Conservation (phyloP, 2,329 filamentous ascomycete genomes). For the Lecanicillium sp. region DNA sequence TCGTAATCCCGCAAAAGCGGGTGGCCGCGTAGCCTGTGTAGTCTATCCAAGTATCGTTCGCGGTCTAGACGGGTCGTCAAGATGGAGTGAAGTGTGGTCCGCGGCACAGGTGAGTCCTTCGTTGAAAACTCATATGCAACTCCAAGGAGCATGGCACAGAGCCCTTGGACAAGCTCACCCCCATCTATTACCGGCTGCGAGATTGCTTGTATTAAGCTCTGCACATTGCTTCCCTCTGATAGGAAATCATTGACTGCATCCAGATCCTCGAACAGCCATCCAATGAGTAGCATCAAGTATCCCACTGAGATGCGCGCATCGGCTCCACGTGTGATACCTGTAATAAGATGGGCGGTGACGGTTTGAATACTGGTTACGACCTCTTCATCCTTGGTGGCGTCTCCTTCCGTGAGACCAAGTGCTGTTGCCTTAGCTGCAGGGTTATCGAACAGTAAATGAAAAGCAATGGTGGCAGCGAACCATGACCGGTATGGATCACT, state of each 20-base stretch:
- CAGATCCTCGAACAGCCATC: slow-evolving; percentile 88
- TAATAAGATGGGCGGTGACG: slow-evolving; percentile 76
- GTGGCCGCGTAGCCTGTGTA: slow-evolving; percentile 69
- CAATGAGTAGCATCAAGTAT: slow-evolving; percentile 80
- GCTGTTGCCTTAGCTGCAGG: slow-evolving; percentile 69
- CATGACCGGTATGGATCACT: slow-evolving; percentile 80
- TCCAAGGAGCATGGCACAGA: slow-evolving; percentile 77
- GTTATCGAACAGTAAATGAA: slow-evolving; percentile 79
- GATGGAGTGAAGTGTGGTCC: slow-evolving; percentile 71
- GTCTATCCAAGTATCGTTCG: slow-evolving; percentile 77
- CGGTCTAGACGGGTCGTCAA: slow-evolving; percentile 70
- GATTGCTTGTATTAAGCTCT: slow-evolving; percentile 70
- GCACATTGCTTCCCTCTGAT: slow-evolving; percentile 84
- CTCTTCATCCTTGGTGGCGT: slow-evolving; percentile 83
- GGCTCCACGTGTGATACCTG: slow-evolving; percentile 64
- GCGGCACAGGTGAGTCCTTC: slow-evolving; percentile 85
- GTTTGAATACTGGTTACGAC: slow-evolving; percentile 91
- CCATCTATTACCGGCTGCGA: slow-evolving; percentile 48
- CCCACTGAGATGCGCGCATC: slow-evolving; percentile 75
- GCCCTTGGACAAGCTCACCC: slow-evolving; percentile 64
- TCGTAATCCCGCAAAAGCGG: slow-evolving; percentile 83
- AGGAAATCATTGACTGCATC: slow-evolving; percentile 90
- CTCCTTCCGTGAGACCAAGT: slow-evolving; percentile 79
- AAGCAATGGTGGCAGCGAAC: slow-evolving; percentile 80
- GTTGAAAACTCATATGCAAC: slow-evolving; percentile 96